phyloP scores from a whole-genome alignment of 148 eudicot genomes.

The Rheum nobile region DNA sequence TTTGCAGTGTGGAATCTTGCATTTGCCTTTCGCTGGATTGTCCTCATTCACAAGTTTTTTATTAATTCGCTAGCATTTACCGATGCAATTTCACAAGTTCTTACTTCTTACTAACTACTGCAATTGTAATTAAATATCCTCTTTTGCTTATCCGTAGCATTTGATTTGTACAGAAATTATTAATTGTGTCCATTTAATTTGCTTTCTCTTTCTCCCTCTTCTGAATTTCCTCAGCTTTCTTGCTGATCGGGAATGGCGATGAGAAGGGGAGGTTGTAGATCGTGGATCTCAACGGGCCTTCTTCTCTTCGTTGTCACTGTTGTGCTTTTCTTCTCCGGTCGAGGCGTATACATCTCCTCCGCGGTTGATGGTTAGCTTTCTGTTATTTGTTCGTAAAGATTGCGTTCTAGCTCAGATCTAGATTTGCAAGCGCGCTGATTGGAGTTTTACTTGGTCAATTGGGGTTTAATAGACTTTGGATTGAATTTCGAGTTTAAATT shows the following conservation, averaged over 20 bases:
- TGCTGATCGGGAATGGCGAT: conserved; percentile 32
- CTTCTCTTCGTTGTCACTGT: conserved; percentile 33
- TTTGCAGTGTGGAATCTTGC: background rate
- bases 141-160: background rate
- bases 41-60: background rate
- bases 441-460: background rate
- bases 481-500: background rate
- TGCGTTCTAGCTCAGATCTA: background rate
- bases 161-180: background rate
- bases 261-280: conserved; percentile 38
- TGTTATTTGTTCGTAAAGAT: background rate
- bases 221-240: conserved; percentile 8
- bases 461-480: background rate
- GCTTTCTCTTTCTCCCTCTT: background rate
- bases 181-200: background rate
- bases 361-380: conserved; percentile 14
- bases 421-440: background rate
- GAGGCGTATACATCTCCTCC: conserved; percentile 25
- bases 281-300: conserved; percentile 26
- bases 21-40: background rate
- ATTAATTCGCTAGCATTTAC: background rate
- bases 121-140: background rate
- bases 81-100: too few relatives aligned
- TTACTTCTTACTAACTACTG: background rate
- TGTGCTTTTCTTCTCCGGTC: conserved; percentile 43